A percentile compares a stretch with the other conserved stretches of the same genome.
Conservation (phyloP, 164 flowering plant species). For the Piper longum region DNA sequence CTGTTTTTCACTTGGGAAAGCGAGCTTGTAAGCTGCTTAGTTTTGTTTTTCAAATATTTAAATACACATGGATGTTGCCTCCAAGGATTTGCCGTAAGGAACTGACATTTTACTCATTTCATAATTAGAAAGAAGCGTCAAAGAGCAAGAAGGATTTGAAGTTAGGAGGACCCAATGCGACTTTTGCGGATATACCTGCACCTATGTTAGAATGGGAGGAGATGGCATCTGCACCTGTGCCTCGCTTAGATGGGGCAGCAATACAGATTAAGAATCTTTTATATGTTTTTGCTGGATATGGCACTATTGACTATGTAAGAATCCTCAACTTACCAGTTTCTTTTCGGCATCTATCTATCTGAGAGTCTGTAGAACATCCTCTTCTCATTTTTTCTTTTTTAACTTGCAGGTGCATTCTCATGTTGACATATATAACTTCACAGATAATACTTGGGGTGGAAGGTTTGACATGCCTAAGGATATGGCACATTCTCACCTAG, state of each 20-base stretch:
- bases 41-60: background rate
- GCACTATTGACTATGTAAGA: slow-evolving; percentile 57
- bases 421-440: slow-evolving; percentile 77
- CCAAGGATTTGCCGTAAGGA: background rate
- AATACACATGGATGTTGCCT: background rate
- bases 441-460: slow-evolving; percentile 67
- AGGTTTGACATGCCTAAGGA: slow-evolving; percentile 81
- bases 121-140: slow-evolving; percentile 11
- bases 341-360: background rate
- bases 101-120: background rate
- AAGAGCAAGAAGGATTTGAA: background rate
- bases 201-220: slow-evolving; percentile 70
- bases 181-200: slow-evolving; percentile 72
- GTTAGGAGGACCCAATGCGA: slow-evolving; percentile 15
- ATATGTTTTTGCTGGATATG: slow-evolving; percentile 79
- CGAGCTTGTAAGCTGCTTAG: background rate
- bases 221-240: slow-evolving; percentile 74
- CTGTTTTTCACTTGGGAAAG: background rate
- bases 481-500: slow-evolving; percentile 95
- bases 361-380: too few relatives aligned
- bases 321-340: background rate
- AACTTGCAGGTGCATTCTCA: slow-evolving; percentile 72
- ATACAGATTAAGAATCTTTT: slow-evolving; percentile 66
- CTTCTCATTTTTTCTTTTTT: background rate
- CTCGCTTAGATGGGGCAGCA: slow-evolving; percentile 76